phyloP scores from a whole-genome alignment of 1,139 yeast species.

The Pichia sp. region DNA sequence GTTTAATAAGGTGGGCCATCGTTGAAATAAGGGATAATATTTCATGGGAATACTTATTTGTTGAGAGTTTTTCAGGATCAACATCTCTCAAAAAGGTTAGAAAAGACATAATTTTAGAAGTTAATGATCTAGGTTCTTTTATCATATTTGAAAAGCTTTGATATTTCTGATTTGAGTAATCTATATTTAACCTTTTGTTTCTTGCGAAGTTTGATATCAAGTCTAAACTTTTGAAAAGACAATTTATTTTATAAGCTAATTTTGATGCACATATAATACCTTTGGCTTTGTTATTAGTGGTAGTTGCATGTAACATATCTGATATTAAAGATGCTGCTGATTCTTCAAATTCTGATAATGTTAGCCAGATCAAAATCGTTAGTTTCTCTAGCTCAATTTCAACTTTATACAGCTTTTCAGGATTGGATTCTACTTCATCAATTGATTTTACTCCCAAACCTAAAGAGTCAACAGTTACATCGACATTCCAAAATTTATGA shows the following conservation, averaged over 20 bases:
- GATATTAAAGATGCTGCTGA: constrained; percentile 87
- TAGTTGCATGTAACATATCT: constrained; percentile 83
- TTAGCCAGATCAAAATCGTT: constrained; percentile 81
- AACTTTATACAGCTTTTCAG: constrained; percentile 45
- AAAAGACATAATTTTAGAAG: constrained; percentile 72
- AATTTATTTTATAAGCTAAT: constrained; percentile 66
- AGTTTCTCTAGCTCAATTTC: constrained; percentile 63
- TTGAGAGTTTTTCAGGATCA: constrained; percentile 28
- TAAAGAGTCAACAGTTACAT: constrained; percentile 56
- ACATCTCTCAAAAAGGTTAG: constrained; percentile 63
- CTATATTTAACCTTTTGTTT: constrained; percentile 1
- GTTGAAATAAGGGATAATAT: constrained; percentile 81
- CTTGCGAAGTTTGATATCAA: constrained; percentile 26
- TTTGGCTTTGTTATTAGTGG: constrained; percentile 61
- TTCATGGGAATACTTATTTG: constrained; percentile 45
- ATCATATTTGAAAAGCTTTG: constrained; percentile 29
- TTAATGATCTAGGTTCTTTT: constrained; percentile 84
- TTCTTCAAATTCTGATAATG: constrained; percentile 84
- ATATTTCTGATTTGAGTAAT: constrained; percentile 10
- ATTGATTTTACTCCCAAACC: constrained; percentile 34
- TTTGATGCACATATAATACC: constrained; percentile 72
- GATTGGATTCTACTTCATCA: constrained; percentile 29
- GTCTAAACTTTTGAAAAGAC: constrained; percentile 74
- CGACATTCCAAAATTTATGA: constrained; percentile 92
- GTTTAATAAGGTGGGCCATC: constrained; percentile 85